A percentile compares a stretch with the other conserved stretches of the same genome.
Conservation (phyloP, 768 basidiomycete genomes). For the Naganishia antarctica region DNA sequence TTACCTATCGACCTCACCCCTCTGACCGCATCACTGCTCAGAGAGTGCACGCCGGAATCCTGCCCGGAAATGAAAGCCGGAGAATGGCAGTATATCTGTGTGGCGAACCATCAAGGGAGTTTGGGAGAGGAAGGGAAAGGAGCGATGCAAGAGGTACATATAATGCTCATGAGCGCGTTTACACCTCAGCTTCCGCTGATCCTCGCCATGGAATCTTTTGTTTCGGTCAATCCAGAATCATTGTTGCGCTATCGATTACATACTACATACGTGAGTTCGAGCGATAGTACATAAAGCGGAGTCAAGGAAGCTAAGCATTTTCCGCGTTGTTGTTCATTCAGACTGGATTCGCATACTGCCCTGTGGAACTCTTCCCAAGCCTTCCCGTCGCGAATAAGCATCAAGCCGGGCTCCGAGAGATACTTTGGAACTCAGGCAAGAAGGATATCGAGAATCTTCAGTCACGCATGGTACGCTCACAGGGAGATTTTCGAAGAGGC, state of each 20-base stretch:
- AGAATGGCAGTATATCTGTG: constrained; percentile 94
- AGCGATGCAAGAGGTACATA: constrained; percentile 72
- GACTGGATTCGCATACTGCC: constrained; percentile 86
- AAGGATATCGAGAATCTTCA: constrained; percentile 87
- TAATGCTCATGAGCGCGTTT: too few relatives aligned
- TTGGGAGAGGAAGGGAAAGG: constrained; percentile 56
- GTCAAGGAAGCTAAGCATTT: too few relatives aligned
- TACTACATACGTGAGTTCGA: constrained; percentile 46
- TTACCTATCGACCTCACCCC: constrained; percentile 48
- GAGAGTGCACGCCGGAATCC: constrained; percentile 64
- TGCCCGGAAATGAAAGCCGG: constrained; percentile 99
- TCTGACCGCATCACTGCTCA: constrained; percentile 41
- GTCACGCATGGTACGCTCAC: constrained; percentile 93
- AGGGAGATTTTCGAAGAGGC: constrained; percentile 84
- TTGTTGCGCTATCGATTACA: constrained; percentile 95
- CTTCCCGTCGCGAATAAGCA: constrained; percentile 83
- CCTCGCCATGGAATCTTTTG: not conserved
- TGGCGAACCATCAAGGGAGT: constrained; percentile 56
- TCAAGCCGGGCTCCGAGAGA: constrained; percentile 72
- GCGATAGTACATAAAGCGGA: too few relatives aligned
- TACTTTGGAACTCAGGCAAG: constrained; percentile 86
- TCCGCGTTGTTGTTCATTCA: too few relatives aligned
- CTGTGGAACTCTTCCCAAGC: constrained; percentile 82
- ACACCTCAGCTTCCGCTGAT: not conserved
- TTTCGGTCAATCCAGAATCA: constrained; percentile 49